Evolutionary conservation across 768 basidiomycete species (phyloP).

Genomic region (Phlegmacium glaucopus): DNA sequence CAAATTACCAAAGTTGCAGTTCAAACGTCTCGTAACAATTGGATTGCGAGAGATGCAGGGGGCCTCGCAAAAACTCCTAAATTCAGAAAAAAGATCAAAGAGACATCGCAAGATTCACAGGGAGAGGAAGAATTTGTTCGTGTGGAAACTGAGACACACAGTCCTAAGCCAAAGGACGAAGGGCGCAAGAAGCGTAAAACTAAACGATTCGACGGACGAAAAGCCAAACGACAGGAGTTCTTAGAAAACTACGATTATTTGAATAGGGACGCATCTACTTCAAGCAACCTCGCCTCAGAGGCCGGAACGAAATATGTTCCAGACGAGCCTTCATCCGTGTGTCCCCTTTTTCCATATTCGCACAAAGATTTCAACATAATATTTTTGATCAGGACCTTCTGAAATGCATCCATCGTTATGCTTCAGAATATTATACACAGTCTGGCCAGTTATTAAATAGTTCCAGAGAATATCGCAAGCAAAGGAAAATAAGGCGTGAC

Average conservation of each 20-base stretch:
- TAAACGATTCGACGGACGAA: slow-evolving; percentile 23
- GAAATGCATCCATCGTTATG: slow-evolving; percentile 46
- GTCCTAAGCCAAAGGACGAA: background rate
- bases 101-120: slow-evolving; percentile 7
- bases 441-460: slow-evolving; percentile 55
- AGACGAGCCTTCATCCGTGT: slow-evolving; percentile 49
- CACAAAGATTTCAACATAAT: background rate
- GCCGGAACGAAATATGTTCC: background rate
- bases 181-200: slow-evolving; percentile 13
- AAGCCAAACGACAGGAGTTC: slow-evolving; percentile 43
- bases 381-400: slow-evolving; percentile 39
- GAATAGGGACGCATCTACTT: slow-evolving; percentile 15
- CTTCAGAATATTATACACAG: slow-evolving; percentile 54
- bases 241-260: slow-evolving; percentile 52
- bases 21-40: slow-evolving; percentile 52
- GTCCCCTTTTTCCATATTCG: slow-evolving; percentile 10
- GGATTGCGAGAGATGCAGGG: slow-evolving; percentile 66
- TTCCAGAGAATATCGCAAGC: slow-evolving; percentile 42
- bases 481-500: slow-evolving; percentile 14
- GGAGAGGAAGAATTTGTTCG: slow-evolving; percentile 9
- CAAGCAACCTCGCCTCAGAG: background rate
- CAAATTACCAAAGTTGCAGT: slow-evolving; percentile 33
- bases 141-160: background rate
- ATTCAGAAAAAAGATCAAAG: slow-evolving; percentile 14
- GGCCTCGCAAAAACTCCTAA: slow-evolving; percentile 39